Conservation (phyloP, 2,329 filamentous ascomycete genomes). For the Aspergillus luchuensis region DNA sequence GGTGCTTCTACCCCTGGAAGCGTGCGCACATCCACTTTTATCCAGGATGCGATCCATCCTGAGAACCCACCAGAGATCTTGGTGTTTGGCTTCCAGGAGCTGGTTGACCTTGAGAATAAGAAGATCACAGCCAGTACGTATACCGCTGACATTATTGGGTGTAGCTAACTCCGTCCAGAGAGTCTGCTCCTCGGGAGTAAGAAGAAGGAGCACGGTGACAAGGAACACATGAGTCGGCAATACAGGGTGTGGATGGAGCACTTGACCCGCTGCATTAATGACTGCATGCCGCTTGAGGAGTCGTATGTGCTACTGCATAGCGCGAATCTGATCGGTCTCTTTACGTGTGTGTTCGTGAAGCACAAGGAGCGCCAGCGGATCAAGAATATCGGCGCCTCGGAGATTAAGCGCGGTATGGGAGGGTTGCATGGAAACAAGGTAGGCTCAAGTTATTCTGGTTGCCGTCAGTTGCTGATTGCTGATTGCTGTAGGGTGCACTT, state of each 20-base stretch:
- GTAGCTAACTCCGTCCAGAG: constrained; percentile 52
- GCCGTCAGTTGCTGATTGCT: background rate
- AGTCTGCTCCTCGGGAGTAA: constrained; percentile 78
- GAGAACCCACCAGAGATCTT: constrained; percentile 83
- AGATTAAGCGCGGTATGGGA: constrained; percentile 95
- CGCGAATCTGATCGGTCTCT: constrained; percentile 86
- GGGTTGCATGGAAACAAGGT: constrained; percentile 93
- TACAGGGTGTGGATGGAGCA: constrained; percentile 97
- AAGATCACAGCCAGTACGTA: constrained; percentile 84
- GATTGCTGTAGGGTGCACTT: constrained; percentile 66
- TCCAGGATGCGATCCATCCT: constrained; percentile 75
- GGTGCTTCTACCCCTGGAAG: constrained; percentile 91
- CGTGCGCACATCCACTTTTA: constrained; percentile 76
- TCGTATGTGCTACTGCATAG: constrained; percentile 86
- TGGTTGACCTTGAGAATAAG: constrained; percentile 98
- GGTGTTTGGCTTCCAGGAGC: constrained; percentile 94
- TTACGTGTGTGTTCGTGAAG: constrained; percentile 94
- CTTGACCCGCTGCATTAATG: constrained; percentile 77
- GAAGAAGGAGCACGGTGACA: constrained; percentile 76
- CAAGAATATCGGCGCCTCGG: constrained; percentile 72
- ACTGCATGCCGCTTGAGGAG: constrained; percentile 74
- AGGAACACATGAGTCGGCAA: constrained; percentile 93
- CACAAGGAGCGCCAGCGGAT: constrained; percentile 74
- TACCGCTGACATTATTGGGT: background rate
- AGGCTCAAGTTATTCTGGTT: constrained; percentile 16